These are phyloP conservation scores for Aspergillus conjunctus DNA, from an alignment of 495 filamentous ascomycete genomes.

Conservation along the genomic window DNA sequence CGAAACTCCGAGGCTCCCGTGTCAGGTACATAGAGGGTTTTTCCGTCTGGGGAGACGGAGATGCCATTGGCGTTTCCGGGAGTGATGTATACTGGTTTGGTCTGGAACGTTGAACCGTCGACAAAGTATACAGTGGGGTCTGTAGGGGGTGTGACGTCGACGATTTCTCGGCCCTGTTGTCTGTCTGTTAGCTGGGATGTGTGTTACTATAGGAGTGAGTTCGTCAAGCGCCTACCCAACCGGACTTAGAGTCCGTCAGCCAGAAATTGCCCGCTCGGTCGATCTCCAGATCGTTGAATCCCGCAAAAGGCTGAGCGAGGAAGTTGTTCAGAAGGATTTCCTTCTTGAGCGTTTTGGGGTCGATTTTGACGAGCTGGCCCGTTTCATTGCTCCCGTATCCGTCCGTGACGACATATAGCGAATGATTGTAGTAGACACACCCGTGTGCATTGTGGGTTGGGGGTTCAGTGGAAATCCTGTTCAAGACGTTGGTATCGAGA, in stretches of 20 bases:
- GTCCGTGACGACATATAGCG: constrained; percentile 19
- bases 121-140: constrained; percentile 36
- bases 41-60: constrained; percentile 83
- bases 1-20: constrained; percentile 37
- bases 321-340: constrained; percentile 22
- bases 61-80: constrained; percentile 70
- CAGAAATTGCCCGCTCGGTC: constrained; percentile 21
- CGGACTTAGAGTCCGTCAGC: constrained; percentile 21
- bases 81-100: constrained; percentile 68
- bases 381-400: constrained; percentile 12
- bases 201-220: not conserved
- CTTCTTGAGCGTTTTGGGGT: constrained; percentile 9
- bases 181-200: not conserved
- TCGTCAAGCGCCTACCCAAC: constrained; percentile 5
- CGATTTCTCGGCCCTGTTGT: constrained; percentile 20
- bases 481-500: constrained; percentile 15
- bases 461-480: constrained; percentile 17
- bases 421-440: constrained; percentile 19
- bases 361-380: constrained; percentile 8
- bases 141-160: constrained; percentile 25
- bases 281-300: constrained; percentile 23
- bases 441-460: constrained; percentile 20
- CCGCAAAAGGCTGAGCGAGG: constrained; percentile 19
- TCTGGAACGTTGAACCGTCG: constrained; percentile 52
- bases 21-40: constrained; percentile 78